Conservation (phyloP, 2,329 filamentous ascomycete genomes). For the Colletotrichum simmondsii region DNA sequence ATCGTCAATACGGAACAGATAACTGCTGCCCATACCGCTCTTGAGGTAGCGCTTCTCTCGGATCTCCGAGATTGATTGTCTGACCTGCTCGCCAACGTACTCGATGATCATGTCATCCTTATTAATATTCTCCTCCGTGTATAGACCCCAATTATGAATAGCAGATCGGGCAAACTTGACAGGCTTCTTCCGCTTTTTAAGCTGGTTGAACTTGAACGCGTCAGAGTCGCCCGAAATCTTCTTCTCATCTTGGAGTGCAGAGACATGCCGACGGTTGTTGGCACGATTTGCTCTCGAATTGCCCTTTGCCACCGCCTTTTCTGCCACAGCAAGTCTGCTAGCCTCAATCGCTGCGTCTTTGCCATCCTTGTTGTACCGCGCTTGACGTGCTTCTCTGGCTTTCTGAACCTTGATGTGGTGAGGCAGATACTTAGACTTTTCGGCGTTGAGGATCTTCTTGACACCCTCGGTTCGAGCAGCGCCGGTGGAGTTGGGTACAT, state of each 20-base stretch:
- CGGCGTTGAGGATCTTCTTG: conserved; percentile 95
- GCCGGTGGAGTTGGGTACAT: conserved; percentile 87
- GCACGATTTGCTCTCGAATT: conserved; percentile 94
- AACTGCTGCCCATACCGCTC: conserved; percentile 96
- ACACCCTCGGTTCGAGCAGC: conserved; percentile 92
- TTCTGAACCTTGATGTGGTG: conserved; percentile 97
- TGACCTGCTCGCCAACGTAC: conserved; percentile 97
- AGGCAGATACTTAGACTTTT: conserved; percentile 97
- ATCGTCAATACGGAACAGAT: conserved; percentile 97
- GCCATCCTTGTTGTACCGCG: conserved; percentile 72
- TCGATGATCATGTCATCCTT: conserved; percentile 99
- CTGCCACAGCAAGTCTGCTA: conserved; percentile 75
- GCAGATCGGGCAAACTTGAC: conserved; percentile 97
- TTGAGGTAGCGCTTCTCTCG: conserved; percentile 92
- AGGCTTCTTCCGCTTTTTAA: conserved; percentile 99
- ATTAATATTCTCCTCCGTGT: conserved; percentile 96
- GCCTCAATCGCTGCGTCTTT: conserved; percentile 78
- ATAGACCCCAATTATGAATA: conserved; percentile 98
- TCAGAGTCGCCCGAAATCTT: conserved; percentile 88
- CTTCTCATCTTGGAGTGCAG: conserved; percentile 95
- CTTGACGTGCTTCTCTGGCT: conserved; percentile 90
- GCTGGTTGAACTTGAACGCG: conserved; percentile 96
- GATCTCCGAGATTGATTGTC: conserved; percentile 97
- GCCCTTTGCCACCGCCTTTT: conserved; percentile 85
- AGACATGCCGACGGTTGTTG: conserved; percentile 93